phyloP scores from a whole-genome alignment of 495 filamentous ascomycete genomes.

The Tuber borchii region DNA sequence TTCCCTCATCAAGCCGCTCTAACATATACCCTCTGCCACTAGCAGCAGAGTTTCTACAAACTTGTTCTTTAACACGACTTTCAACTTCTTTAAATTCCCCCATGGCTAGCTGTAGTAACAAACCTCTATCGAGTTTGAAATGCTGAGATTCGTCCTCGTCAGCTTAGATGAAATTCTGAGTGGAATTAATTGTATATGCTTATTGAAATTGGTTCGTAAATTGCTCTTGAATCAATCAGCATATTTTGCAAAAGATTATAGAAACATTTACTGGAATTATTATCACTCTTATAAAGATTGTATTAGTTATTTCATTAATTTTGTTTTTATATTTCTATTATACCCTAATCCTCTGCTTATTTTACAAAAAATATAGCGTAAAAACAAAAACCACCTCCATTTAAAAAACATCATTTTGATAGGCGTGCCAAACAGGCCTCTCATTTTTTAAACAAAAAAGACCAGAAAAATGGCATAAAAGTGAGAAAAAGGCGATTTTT shows the following conservation, averaged over 20 bases:
- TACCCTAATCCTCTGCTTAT: not conserved
- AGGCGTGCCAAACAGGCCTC: not conserved
- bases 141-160: too few relatives aligned
- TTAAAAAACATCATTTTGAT: not conserved
- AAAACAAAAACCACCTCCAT: not conserved
- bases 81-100: too few relatives aligned
- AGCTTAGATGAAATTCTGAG: too few relatives aligned
- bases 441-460: not conserved
- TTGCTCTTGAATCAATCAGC: not conserved
- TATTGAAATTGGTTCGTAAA: not conserved
- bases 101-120: too few relatives aligned
- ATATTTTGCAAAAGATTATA: not conserved
- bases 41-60: not conserved
- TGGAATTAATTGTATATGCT: too few relatives aligned
- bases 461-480: not conserved
- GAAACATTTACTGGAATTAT: not conserved
- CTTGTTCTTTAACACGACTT: not conserved
- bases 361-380: not conserved
- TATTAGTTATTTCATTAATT: not conserved
- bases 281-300: not conserved
- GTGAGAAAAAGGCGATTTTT: not conserved
- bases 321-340: not conserved
- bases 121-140: too few relatives aligned
- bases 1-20: not conserved
- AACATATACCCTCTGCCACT: not conserved